These are phyloP conservation scores for Suillus plorans DNA, from an alignment of 768 basidiomycete genomes.

Conservation along the genomic window DNA sequence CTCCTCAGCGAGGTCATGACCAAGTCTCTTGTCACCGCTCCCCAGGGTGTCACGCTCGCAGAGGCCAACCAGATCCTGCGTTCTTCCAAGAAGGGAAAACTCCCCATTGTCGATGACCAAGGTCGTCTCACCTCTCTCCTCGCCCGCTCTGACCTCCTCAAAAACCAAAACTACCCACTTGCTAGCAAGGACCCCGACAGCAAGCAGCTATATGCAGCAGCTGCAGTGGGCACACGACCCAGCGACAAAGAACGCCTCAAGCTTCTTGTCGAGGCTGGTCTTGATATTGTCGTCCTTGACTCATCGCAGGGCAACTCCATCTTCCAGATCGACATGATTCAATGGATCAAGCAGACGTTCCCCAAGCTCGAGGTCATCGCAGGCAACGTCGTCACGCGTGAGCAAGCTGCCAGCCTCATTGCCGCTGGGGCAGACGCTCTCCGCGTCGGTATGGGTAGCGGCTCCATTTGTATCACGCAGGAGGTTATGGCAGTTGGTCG, in stretches of 20 bases:
- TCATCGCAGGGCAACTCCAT: slow-evolving; percentile 96
- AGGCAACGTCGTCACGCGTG: slow-evolving; percentile 97
- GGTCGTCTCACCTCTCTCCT: slow-evolving; percentile 80
- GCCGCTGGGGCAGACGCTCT: slow-evolving; percentile 94
- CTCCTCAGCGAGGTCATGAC: slow-evolving; percentile 88
- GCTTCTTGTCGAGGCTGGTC: slow-evolving; percentile 88
- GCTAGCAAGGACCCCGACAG: slow-evolving; percentile 87
- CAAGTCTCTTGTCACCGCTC: slow-evolving; percentile 80
- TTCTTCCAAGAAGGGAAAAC: slow-evolving; percentile 96
- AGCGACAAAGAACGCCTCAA: slow-evolving; percentile 82
- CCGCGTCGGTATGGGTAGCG: slow-evolving; percentile 96
- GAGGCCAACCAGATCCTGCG: slow-evolving; percentile 95
- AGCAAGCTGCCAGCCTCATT: slow-evolving; percentile 93
- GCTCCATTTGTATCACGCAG: slow-evolving; percentile 99
- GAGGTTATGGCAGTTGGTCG: slow-evolving; percentile 99
- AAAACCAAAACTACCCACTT: slow-evolving; percentile 95
- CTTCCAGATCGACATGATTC: slow-evolving; percentile 92
- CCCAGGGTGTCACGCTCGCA: slow-evolving; percentile 82
- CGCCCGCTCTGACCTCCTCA: slow-evolving; percentile 94
- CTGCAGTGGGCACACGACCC: slow-evolving; percentile 91
- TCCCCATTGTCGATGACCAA: slow-evolving; percentile 74
- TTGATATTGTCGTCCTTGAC: slow-evolving; percentile 93
- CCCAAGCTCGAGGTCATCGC: slow-evolving; percentile 91
- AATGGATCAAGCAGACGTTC: slow-evolving; percentile 86
- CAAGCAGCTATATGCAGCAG: slow-evolving; percentile 96